A percentile compares a stretch with the other conserved stretches of the same genome.
Evolutionary conservation across 2,329 filamentous ascomycete genomes (phyloP).

Genomic region (Biscogniauxia mediterranea): DNA sequence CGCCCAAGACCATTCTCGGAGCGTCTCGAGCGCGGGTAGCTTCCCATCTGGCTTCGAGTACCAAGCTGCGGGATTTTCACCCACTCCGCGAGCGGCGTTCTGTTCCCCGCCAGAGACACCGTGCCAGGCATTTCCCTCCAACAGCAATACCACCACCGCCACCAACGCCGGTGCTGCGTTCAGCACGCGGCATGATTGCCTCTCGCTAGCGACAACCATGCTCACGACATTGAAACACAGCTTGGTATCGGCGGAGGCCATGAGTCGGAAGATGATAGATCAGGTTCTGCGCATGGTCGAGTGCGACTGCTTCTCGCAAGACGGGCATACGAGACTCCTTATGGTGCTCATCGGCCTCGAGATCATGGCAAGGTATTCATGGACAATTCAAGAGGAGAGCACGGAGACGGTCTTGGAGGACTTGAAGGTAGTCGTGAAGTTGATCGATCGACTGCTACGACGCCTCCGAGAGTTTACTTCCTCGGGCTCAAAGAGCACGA

Average conservation of each 20-base stretch:
- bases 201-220: conserved; percentile 18
- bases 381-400: conserved; percentile 11
- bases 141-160: conserved; percentile 4
- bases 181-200: conserved; percentile 18
- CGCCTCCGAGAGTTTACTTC: conserved; percentile 15
- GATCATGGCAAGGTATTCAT: conserved; percentile 21
- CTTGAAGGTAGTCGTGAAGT: conserved; percentile 20
- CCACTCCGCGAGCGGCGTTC: conserved; percentile 14
- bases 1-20: conserved; percentile 18
- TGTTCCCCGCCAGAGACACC: conserved; percentile 23
- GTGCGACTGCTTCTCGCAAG: conserved; percentile 20
- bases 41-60: conserved; percentile 20
- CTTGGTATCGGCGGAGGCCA: conserved; percentile 6
- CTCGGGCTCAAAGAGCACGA: conserved; percentile 7
- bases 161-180: not conserved
- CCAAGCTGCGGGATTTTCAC: conserved; percentile 10
- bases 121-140: conserved; percentile 9
- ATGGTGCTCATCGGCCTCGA: conserved; percentile 23
- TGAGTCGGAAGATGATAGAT: conserved; percentile 15
- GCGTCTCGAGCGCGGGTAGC: conserved; percentile 22
- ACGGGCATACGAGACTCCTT: conserved; percentile 19
- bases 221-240: conserved; percentile 16
- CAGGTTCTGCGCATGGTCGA: conserved; percentile 20
- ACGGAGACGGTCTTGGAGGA: conserved; percentile 19
- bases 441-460: conserved; percentile 19